phyloP scores from a whole-genome alignment of 164 flowering plant species.

The Aristolochia fimbriata region DNA sequence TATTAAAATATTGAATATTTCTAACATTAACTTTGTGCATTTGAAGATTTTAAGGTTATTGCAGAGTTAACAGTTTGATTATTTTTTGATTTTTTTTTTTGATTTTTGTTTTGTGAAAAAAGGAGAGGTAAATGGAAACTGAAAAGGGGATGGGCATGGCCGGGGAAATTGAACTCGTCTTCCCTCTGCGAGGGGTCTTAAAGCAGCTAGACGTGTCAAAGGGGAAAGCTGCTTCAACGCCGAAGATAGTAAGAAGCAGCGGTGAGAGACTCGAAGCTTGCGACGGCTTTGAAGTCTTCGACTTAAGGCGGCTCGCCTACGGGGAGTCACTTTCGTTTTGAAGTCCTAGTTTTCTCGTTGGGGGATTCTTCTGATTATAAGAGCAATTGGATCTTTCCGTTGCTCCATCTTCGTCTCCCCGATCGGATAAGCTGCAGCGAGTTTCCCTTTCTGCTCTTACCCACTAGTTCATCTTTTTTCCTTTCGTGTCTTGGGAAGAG shows the following conservation, averaged over 20 bases:
- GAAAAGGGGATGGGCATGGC: too few relatives aligned
- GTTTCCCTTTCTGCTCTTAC: not conserved
- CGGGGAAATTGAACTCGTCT: not conserved
- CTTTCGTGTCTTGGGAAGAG: too few relatives aligned
- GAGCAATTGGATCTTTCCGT: not conserved
- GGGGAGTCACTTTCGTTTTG: not conserved
- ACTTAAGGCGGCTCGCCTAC: not conserved
- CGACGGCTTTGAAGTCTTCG: constrained; percentile 3
- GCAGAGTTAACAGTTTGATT: too few relatives aligned
- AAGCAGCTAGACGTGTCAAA: not conserved
- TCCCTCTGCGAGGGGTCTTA: not conserved
- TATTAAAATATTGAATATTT: too few relatives aligned
- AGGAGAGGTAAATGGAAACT: too few relatives aligned
- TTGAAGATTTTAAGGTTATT: too few relatives aligned
- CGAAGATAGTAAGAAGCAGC: not conserved
- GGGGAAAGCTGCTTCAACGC: not conserved
- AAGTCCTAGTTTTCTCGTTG: not conserved
- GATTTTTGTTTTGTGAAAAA: too few relatives aligned
- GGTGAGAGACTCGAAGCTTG: not conserved
- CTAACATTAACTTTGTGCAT: too few relatives aligned
- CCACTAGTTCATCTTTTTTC: too few relatives aligned
- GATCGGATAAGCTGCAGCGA: too few relatives aligned
- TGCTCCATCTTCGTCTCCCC: not conserved
- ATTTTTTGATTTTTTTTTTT: too few relatives aligned
- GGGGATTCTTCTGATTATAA: not conserved